Conservation (phyloP, 495 filamentous ascomycete species). For the Podospora pseudopauciseta region DNA sequence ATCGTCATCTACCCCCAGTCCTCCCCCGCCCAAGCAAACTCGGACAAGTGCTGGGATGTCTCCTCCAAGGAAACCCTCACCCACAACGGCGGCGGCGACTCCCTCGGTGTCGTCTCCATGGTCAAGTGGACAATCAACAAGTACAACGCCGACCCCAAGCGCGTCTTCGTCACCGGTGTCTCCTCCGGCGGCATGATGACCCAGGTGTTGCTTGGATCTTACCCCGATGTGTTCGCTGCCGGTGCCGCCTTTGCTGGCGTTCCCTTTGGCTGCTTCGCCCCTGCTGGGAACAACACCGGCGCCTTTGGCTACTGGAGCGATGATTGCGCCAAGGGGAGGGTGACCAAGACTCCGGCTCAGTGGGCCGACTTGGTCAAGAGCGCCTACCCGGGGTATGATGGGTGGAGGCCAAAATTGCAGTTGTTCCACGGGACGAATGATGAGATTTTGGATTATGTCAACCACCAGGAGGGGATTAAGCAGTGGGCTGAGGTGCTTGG, state of each 20-base stretch:
- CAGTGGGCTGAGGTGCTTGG: conserved; percentile 55
- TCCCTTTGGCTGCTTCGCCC: conserved; percentile 51
- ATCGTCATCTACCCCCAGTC: conserved; percentile 55
- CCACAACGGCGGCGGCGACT: conserved; percentile 52
- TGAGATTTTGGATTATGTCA: conserved; percentile 44
- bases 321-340: conserved; percentile 48
- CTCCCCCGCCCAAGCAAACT: conserved; percentile 31
- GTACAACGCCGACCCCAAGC: conserved; percentile 46
- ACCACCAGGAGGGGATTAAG: conserved; percentile 52
- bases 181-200: conserved; percentile 61
- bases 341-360: conserved; percentile 37
- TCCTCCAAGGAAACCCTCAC: conserved; percentile 42
- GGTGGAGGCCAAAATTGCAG: conserved; percentile 51
- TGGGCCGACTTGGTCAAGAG: conserved; percentile 49
- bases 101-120: conserved; percentile 55
- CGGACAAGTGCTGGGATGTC: conserved; percentile 57
- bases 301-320: conserved; percentile 42
- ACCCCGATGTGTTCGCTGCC: conserved; percentile 56
- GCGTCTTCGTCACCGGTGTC: conserved; percentile 51
- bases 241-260: conserved; percentile 54
- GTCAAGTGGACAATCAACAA: conserved; percentile 47
- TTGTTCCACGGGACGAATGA: conserved; percentile 55
- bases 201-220: conserved; percentile 55
- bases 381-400: conserved; percentile 53
- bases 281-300: conserved; percentile 34